A percentile compares a stretch with the other conserved stretches of the same genome.
Evolutionary conservation across 2,329 filamentous ascomycete species (phyloP).

Genomic region (Blumeriella jaapii): DNA sequence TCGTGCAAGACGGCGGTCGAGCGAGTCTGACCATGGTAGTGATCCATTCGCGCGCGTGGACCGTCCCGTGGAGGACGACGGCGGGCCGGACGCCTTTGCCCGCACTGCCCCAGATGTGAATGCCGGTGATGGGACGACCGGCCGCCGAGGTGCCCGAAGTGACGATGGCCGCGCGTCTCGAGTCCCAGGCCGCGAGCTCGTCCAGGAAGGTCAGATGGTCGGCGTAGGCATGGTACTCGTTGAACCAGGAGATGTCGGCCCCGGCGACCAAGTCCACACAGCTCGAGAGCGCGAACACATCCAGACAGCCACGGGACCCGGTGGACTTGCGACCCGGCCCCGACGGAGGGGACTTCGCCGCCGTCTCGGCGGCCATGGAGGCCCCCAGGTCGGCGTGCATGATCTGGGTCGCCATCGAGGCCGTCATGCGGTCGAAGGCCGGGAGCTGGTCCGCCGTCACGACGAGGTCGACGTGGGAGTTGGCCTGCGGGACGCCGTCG

Average conservation of each 20-base stretch:
- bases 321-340: too few relatives aligned
- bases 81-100: slow-evolving; percentile 37
- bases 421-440: slow-evolving; percentile 34
- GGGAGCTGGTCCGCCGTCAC: slow-evolving; percentile 30
- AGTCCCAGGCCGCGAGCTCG: slow-evolving; percentile 34
- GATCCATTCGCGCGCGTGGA: slow-evolving; percentile 52
- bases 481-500: slow-evolving; percentile 13
- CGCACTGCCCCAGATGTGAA: slow-evolving; percentile 41
- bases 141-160: slow-evolving; percentile 36
- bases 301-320: too few relatives aligned
- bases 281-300: too few relatives aligned
- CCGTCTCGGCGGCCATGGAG: slow-evolving; percentile 31
- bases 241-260: slow-evolving; percentile 37
- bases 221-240: slow-evolving; percentile 40
- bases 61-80: slow-evolving; percentile 44
- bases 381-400: too few relatives aligned
- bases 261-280: slow-evolving; percentile 16
- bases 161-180: slow-evolving; percentile 38
- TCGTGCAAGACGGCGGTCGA: not conserved
- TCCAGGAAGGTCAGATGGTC: slow-evolving; percentile 40
- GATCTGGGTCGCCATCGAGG: too few relatives aligned
- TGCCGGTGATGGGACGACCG: slow-evolving; percentile 33
- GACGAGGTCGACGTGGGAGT: slow-evolving; percentile 31
- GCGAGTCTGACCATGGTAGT: slow-evolving; percentile 34
- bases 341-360: slow-evolving; percentile 5